A percentile compares a stretch with the other conserved stretches of the same genome.
phyloP scores from a whole-genome alignment of 2,329 filamentous ascomycete species.

The Verticillium klebahnii region DNA sequence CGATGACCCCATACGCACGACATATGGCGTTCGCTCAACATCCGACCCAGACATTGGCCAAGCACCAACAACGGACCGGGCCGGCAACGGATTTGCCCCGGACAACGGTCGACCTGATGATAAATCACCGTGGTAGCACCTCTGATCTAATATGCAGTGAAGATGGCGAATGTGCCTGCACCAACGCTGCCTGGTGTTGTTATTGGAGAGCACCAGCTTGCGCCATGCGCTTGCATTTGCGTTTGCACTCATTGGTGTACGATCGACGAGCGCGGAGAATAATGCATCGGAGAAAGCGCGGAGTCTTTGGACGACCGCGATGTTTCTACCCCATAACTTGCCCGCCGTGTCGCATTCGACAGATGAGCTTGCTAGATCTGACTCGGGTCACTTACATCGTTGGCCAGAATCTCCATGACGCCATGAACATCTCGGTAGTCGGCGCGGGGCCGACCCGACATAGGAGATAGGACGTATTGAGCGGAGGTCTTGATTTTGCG shows the following conservation, averaged over 20 bases:
- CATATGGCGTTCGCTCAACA: not conserved
- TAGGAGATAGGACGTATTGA: not conserved
- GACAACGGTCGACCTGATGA: not conserved
- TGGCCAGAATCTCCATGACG: not conserved
- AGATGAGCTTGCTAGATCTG: not conserved
- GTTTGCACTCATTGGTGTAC: not conserved
- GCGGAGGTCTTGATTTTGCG: not conserved
- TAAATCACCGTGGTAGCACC: not conserved
- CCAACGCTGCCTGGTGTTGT: not conserved
- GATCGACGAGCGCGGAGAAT: not conserved
- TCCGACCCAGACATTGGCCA: not conserved
- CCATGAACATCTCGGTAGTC: not conserved
- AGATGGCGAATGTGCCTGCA: not conserved
- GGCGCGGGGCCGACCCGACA: not conserved
- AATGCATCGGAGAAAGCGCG: not conserved
- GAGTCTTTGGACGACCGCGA: not conserved
- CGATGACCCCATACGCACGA: conserved; percentile 1
- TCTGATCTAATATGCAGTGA: not conserved
- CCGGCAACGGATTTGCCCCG: not conserved
- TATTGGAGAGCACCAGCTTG: not conserved
- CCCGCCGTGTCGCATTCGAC: not conserved
- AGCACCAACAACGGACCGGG: not conserved
- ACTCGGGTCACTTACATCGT: not conserved
- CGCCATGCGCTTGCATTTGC: not conserved
- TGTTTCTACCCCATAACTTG: not conserved